Evolutionary conservation across 2,329 filamentous ascomycete species (phyloP).

Genomic region (Trichophyton rubrum): DNA sequence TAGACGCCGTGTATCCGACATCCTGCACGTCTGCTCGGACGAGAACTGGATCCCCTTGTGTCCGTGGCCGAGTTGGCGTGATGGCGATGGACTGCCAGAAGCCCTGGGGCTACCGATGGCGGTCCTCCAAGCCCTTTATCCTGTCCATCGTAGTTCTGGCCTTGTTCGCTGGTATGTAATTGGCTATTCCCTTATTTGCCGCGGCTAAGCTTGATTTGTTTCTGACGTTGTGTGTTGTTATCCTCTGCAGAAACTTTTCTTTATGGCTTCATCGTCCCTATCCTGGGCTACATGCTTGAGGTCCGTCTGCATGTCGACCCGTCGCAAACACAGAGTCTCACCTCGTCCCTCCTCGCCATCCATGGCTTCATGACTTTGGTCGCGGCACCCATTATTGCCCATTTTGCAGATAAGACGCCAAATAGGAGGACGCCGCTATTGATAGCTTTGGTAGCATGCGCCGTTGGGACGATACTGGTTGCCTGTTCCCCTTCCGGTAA

Average conservation of each 20-base stretch:
- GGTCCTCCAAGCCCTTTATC: background rate
- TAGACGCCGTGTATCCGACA: no score
- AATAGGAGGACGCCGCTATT: constrained; percentile 18
- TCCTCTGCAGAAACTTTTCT: constrained; percentile 18
- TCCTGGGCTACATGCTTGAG: constrained; percentile 21
- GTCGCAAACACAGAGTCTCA: constrained; percentile 18
- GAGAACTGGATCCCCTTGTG: no score
- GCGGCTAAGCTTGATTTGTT: background rate
- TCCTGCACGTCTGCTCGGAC: no score
- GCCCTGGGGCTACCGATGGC: background rate
- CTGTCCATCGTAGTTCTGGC: background rate
- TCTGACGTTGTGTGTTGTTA: background rate
- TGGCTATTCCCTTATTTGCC: no score
- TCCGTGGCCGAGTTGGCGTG: background rate
- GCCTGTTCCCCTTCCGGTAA: background rate
- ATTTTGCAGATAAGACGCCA: constrained; percentile 17
- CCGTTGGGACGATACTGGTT: constrained; percentile 15
- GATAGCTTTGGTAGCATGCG: constrained; percentile 16
- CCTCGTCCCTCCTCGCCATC: constrained; percentile 18
- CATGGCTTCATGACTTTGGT: constrained; percentile 18
- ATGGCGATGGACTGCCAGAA: background rate
- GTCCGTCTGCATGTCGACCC: constrained; percentile 17
- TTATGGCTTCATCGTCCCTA: constrained; percentile 22
- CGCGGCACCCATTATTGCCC: constrained; percentile 17
- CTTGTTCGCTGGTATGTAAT: background rate